Conservation (phyloP, 2,329 filamentous ascomycete genomes). For the Tolypocladium cylindrosporum region DNA sequence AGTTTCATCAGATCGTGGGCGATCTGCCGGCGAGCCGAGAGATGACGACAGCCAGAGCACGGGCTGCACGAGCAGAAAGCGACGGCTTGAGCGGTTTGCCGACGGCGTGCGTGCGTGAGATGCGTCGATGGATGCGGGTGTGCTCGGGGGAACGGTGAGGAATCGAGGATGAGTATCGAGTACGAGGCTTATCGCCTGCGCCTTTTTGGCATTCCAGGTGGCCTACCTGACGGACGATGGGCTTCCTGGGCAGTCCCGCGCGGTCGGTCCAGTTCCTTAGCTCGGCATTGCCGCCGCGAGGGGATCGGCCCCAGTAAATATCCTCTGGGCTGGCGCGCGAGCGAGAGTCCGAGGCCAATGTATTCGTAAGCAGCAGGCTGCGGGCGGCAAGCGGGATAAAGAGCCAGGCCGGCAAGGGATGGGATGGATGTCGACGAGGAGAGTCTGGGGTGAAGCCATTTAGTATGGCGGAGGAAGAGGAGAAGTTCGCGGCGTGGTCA, state of each 20-base stretch:
- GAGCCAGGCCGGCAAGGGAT: too few species aligned
- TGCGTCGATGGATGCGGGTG: background rate
- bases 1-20: slow-evolving; percentile 3
- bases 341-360: background rate
- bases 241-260: background rate
- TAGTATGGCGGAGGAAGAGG: too few species aligned
- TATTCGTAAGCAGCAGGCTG: background rate
- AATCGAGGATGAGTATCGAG: background rate
- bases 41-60: background rate
- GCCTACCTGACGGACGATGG: background rate
- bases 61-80: background rate
- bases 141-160: background rate
- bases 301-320: background rate
- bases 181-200: background rate
- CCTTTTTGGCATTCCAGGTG: background rate
- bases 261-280: background rate
- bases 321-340: background rate
- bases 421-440: too few species aligned
- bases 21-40: background rate
- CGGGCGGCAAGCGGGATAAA: too few species aligned
- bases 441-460: too few species aligned
- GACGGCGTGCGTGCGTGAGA: too few species aligned
- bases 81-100: background rate
- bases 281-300: background rate
- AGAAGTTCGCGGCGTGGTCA: too few species aligned